A percentile compares a stretch with the other conserved stretches of the same genome.
These are phyloP conservation scores for Diaporthe humulicola DNA, from an alignment of 2,329 filamentous ascomycete genomes.

Conservation along the genomic window DNA sequence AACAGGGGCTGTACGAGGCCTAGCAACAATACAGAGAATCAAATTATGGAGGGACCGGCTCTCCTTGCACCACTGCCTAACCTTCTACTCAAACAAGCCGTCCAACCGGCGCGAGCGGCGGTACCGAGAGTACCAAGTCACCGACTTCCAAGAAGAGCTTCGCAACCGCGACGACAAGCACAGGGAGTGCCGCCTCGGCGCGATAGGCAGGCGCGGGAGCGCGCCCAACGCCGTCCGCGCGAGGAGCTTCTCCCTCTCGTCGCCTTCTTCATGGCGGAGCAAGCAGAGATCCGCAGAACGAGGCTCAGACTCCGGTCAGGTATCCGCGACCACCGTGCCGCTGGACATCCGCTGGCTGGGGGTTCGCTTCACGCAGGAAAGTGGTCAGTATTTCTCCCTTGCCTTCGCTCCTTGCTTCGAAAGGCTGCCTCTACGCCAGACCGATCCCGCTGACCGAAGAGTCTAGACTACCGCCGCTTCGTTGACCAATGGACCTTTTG, in stretches of 20 bases:
- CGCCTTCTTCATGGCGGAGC: constrained; percentile 55
- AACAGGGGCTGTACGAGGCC: constrained; percentile 60
- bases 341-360: constrained; percentile 63
- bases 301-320: constrained; percentile 25
- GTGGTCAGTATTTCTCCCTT: constrained; percentile 52
- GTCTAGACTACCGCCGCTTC: constrained; percentile 60
- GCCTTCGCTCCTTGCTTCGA: background rate
- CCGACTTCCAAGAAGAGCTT: constrained; percentile 61
- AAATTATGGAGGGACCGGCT: constrained; percentile 66
- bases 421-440: background rate
- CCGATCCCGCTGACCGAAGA: constrained; percentile 16
- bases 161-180: constrained; percentile 60
- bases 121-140: constrained; percentile 63
- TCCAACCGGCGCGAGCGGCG: constrained; percentile 54
- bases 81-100: constrained; percentile 58
- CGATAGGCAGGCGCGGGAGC: constrained; percentile 56
- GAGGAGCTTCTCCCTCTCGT: constrained; percentile 59
- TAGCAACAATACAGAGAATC: constrained; percentile 65
- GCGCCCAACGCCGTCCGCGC: constrained; percentile 49
- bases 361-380: constrained; percentile 62
- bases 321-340: constrained; percentile 24
- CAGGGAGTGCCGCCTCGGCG: constrained; percentile 59
- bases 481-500: constrained; percentile 60
- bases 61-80: constrained; percentile 61
- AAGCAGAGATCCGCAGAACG: constrained; percentile 48